Evolutionary conservation across 129 eudicot species (phyloP).

Genomic region (Escallonia rubra): DNA sequence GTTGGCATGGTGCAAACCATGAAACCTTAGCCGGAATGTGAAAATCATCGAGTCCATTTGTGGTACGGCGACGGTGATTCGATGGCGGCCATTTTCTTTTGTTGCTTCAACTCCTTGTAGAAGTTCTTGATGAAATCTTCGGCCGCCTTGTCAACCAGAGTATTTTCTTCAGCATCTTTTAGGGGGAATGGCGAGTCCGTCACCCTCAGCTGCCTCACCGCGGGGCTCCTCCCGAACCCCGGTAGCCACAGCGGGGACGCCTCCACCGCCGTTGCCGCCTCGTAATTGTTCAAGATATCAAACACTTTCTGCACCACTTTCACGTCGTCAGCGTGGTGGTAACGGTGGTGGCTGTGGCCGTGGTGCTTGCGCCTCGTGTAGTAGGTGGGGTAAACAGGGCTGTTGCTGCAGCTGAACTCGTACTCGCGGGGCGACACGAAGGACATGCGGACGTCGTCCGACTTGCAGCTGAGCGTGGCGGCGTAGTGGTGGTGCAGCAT

Average conservation of each 20-base stretch:
- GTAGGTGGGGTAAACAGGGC: background rate
- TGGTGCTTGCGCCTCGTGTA: background rate
- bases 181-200: conserved; percentile 4
- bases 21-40: no score
- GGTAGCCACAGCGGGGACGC: background rate
- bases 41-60: background rate
- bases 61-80: conserved; percentile 1
- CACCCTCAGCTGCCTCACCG: background rate
- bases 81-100: background rate
- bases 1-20: no score
- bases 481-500: conserved; percentile 1
- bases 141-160: conserved; percentile 2
- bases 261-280: background rate
- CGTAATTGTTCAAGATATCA: background rate
- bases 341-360: background rate
- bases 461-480: background rate
- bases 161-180: conserved; percentile 3
- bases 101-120: background rate
- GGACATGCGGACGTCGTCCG: background rate
- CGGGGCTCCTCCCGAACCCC: background rate
- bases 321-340: background rate
- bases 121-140: background rate
- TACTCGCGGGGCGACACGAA: background rate
- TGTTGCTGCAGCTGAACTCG: conserved; percentile 1
- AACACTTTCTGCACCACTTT: background rate